Conservation (phyloP, 192 early-diverging fungal species). For the Spizellomyces sp. region DNA sequence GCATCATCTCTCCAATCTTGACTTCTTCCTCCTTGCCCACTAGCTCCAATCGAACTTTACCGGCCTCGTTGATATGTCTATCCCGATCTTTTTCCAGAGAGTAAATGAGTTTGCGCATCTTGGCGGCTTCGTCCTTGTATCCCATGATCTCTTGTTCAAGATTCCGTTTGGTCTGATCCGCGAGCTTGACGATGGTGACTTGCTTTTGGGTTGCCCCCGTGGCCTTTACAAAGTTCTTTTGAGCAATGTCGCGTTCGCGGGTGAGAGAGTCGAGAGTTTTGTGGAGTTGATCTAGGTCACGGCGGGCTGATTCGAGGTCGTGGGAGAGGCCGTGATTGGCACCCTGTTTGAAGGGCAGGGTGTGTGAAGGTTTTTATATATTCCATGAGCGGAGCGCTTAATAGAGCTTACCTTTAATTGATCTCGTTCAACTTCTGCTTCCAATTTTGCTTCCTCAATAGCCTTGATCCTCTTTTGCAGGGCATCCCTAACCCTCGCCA, state of each 20-base stretch:
- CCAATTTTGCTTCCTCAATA: slow-evolving; percentile 52
- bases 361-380: not conserved
- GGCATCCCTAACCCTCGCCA: slow-evolving; percentile 43
- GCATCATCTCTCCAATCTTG: slow-evolving; percentile 62
- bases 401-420: slow-evolving; percentile 38
- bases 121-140: slow-evolving; percentile 64
- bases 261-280: slow-evolving; percentile 51
- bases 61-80: slow-evolving; percentile 50
- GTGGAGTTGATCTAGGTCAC: slow-evolving; percentile 38
- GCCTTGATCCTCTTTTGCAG: slow-evolving; percentile 49
- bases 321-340: slow-evolving; percentile 41
- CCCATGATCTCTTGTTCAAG: slow-evolving; percentile 61
- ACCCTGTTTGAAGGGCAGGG: slow-evolving; percentile 25
- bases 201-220: slow-evolving; percentile 58
- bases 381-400: not conserved
- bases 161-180: slow-evolving; percentile 60
- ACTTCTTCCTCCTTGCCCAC: slow-evolving; percentile 53
- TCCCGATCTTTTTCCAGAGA: slow-evolving; percentile 63
- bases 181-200: slow-evolving; percentile 54
- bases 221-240: slow-evolving; percentile 61
- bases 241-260: slow-evolving; percentile 60
- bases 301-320: slow-evolving; percentile 46
- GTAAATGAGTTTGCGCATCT: slow-evolving; percentile 68
- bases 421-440: slow-evolving; percentile 56
- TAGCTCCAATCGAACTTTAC: slow-evolving; percentile 31